Percentiles rank a stretch among this genome's conserved stretches.
phyloP scores from a whole-genome alignment of 2,329 filamentous ascomycete species.

The Diplocarpon mali region DNA sequence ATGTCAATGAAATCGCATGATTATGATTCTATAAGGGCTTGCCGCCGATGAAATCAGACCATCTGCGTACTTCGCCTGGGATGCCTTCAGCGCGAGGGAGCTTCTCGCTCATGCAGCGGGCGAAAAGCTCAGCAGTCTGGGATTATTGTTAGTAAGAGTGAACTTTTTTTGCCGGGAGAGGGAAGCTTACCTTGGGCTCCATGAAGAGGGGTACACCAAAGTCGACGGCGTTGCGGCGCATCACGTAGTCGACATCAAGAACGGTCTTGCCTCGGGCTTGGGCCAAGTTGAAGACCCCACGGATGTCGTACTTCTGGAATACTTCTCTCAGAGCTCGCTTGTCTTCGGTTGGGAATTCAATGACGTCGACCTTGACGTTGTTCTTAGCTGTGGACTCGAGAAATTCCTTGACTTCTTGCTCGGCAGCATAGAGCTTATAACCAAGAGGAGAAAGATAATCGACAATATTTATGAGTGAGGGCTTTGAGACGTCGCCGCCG shows the following conservation, averaged over 20 bases:
- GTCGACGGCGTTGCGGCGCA: constrained; percentile 96
- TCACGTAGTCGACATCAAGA: constrained; percentile 92
- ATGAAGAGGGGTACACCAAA: constrained; percentile 97
- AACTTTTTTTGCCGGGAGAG: neutral
- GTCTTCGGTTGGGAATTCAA: constrained; percentile 93
- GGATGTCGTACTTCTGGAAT: constrained; percentile 94
- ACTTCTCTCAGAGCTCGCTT: constrained; percentile 91
- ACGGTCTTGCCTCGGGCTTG: constrained; percentile 72
- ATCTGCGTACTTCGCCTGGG: constrained; percentile 80
- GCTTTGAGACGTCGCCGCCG: constrained; percentile 67
- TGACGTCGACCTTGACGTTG: constrained; percentile 67
- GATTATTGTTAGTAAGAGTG: constrained; percentile 22
- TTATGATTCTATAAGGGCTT: constrained; percentile 52
- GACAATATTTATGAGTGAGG: constrained; percentile 66
- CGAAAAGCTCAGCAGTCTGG: constrained; percentile 89
- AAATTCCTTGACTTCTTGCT: constrained; percentile 68
- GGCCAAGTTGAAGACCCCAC: constrained; percentile 91
- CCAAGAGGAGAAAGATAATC: constrained; percentile 80
- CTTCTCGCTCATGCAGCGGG: constrained; percentile 95
- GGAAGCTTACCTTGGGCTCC: constrained; percentile 72
- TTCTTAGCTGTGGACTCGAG: constrained; percentile 62
- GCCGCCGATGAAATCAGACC: constrained; percentile 90
- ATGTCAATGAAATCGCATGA: too few species aligned
- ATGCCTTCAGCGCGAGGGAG: constrained; percentile 81
- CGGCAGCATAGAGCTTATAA: constrained; percentile 89